Evolutionary conservation across 2,329 filamentous ascomycete species (phyloP).

Genomic region (Beauveria varroae): DNA sequence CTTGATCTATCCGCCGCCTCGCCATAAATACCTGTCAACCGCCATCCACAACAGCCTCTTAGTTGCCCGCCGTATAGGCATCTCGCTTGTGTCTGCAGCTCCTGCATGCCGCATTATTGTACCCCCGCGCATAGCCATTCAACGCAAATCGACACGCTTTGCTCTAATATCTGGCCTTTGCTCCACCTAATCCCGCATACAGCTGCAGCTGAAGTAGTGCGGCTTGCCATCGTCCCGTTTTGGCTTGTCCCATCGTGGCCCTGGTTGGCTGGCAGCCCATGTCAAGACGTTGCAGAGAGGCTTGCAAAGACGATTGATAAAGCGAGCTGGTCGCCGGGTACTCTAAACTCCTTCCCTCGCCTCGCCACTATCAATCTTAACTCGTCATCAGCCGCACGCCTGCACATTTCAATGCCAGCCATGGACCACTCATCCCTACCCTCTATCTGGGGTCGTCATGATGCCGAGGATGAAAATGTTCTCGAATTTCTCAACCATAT

Average conservation of each 20-base stretch:
- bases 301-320: neutral
- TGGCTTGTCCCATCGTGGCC: neutral
- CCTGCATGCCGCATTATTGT: neutral
- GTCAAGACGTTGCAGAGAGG: neutral
- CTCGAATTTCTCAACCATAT: constrained; percentile 23
- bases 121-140: neutral
- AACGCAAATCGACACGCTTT: neutral
- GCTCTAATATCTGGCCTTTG: neutral
- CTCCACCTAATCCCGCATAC: constrained; percentile 4
- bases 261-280: neutral
- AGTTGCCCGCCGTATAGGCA: neutral
- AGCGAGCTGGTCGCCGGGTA: neutral
- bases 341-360: neutral
- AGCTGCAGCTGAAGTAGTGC: neutral
- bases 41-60: neutral
- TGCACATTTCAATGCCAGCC: neutral
- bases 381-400: neutral
- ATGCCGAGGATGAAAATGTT: constrained; percentile 29
- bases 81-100: neutral
- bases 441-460: constrained; percentile 26
- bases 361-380: neutral
- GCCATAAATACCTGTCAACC: neutral
- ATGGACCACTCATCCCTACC: constrained; percentile 12
- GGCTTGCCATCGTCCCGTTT: neutral
- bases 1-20: constrained; percentile 3